These are phyloP conservation scores for Crassisporium funariophilum DNA, from an alignment of 768 basidiomycete genomes.

Conservation along the genomic window DNA sequence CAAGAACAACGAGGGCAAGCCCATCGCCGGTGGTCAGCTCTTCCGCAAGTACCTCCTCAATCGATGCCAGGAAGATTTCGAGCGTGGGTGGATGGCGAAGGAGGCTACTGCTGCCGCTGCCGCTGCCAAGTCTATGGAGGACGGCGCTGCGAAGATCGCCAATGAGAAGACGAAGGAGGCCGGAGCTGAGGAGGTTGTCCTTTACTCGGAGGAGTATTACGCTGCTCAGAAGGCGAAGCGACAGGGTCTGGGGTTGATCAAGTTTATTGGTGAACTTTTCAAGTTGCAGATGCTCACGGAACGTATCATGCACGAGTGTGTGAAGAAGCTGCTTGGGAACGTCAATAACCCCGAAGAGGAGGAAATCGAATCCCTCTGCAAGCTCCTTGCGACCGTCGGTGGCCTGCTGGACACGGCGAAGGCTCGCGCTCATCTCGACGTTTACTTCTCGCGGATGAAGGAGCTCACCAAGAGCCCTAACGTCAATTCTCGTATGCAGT, in stretches of 20 bases:
- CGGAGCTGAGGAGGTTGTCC: constrained; percentile 59
- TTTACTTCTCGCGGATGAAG: constrained; percentile 92
- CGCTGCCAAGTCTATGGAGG: constrained; percentile 80
- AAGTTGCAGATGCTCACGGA: constrained; percentile 98
- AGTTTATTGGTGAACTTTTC: constrained; percentile 98
- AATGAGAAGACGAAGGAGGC: constrained; percentile 53
- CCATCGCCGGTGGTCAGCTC: constrained; percentile 89
- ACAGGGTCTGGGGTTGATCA: constrained; percentile 94
- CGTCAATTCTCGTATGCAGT: constrained; percentile 86
- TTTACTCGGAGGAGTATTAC: constrained; percentile 96
- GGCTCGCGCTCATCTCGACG: constrained; percentile 84
- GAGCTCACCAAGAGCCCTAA: constrained; percentile 74
- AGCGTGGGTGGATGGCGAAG: constrained; percentile 91
- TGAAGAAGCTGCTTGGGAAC: constrained; percentile 92
- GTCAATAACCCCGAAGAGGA: constrained; percentile 96
- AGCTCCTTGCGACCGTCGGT: constrained; percentile 89
- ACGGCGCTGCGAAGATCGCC: constrained; percentile 74
- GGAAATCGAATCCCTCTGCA: constrained; percentile 95
- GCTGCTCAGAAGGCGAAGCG: constrained; percentile 96
- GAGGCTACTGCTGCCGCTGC: constrained; percentile 88
- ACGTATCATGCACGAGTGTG: constrained; percentile 98
- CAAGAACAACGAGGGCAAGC: constrained; percentile 77
- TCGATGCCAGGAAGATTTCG: constrained; percentile 97
- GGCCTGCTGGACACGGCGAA: constrained; percentile 77
- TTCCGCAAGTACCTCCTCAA: constrained; percentile 98